phyloP scores from a whole-genome alignment of 768 basidiomycete genomes.

The Tulasnella sp. region DNA sequence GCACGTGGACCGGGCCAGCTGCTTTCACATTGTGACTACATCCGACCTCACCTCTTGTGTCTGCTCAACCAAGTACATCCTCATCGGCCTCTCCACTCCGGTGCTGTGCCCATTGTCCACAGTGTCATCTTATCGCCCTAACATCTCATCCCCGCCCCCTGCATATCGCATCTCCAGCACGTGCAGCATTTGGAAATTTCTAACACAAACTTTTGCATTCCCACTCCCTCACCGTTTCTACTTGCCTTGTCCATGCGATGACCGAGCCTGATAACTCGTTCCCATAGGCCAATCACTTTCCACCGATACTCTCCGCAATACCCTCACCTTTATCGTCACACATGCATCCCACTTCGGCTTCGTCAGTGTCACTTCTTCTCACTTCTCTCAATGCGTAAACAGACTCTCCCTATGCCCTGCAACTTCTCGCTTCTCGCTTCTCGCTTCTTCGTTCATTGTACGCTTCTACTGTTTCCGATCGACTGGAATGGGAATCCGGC shows the following conservation, averaged over 20 bases:
- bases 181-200: not conserved
- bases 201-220: too few relatives aligned
- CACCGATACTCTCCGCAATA: not conserved
- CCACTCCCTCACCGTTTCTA: not conserved
- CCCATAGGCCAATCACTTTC: not conserved
- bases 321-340: not conserved
- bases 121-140: not conserved
- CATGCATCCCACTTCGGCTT: not conserved
- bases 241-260: not conserved
- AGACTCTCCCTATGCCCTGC: not conserved
- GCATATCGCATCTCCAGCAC: not conserved
- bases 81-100: not conserved
- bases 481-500: not conserved
- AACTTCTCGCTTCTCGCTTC: not conserved
- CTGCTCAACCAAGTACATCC: not conserved
- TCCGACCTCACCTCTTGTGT: not conserved
- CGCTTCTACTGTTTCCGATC: not conserved
- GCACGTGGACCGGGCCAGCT: not conserved
- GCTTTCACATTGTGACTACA: not conserved
- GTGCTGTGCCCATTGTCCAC: not conserved
- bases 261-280: not conserved
- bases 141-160: not conserved
- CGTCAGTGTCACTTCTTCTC: not conserved
- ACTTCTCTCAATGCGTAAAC: not conserved
- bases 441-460: not conserved